Evolutionary conservation across 2,329 filamentous ascomycete genomes (phyloP).

Genomic region (Xylaria sp.): DNA sequence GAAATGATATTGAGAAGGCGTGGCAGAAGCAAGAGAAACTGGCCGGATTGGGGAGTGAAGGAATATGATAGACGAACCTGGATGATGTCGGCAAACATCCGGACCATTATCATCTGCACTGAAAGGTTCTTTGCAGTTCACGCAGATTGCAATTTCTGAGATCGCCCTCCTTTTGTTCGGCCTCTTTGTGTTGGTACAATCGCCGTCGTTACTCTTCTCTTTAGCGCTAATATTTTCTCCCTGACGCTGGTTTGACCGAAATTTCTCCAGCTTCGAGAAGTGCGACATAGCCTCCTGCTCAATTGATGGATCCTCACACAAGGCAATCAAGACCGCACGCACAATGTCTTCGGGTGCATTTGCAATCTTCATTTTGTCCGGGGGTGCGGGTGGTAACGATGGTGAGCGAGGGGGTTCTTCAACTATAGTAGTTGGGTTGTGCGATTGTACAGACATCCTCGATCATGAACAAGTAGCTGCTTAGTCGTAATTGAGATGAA

Average conservation of each 20-base stretch:
- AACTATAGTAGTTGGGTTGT: not conserved
- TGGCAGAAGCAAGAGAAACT: not conserved
- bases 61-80: conserved; percentile 22
- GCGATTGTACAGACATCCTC: conserved; percentile 5
- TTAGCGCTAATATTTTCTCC: not conserved
- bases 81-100: conserved; percentile 18
- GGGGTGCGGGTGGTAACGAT: not conserved
- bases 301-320: conserved; percentile 10
- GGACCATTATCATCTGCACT: conserved; percentile 12
- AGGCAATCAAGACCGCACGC: conserved; percentile 22
- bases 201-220: not conserved
- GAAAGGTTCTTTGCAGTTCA: conserved; percentile 18
- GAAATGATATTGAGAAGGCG: too few relatives aligned
- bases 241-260: not conserved
- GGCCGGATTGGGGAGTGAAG: not conserved
- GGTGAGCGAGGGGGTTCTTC: not conserved
- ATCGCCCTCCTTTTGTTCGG: conserved; percentile 11
- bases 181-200: not conserved
- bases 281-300: conserved; percentile 8
- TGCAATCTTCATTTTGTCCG: not conserved
- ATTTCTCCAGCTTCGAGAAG: not conserved
- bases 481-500: not conserved
- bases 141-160: conserved; percentile 19
- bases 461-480: too few relatives aligned
- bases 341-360: conserved; percentile 16